Evolutionary conservation across 2,329 filamentous ascomycete species (phyloP).

Genomic region (Aureobasidium sp.): DNA sequence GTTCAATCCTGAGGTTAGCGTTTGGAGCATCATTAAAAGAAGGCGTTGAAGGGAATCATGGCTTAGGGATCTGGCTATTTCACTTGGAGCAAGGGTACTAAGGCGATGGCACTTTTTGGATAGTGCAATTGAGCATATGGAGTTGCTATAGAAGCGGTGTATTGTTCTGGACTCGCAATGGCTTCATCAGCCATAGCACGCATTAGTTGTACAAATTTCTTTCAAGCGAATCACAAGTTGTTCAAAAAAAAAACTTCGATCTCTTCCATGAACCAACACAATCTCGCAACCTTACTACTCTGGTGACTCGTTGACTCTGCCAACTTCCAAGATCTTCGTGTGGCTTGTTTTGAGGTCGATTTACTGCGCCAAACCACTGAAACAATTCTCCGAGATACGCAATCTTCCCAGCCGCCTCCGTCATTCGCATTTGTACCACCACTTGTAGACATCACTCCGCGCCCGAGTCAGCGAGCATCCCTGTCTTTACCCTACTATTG

Average conservation of each 20-base stretch:
- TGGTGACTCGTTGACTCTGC: background rate
- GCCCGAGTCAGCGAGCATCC: background rate
- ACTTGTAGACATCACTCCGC: background rate
- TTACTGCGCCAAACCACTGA: background rate
- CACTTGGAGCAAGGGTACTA: background rate
- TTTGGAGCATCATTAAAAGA: conserved; percentile 4
- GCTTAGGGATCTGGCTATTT: background rate
- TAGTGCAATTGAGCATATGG: background rate
- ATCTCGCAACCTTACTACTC: background rate
- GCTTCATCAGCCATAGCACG: conserved; percentile 1
- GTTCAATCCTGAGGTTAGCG: conserved; percentile 5
- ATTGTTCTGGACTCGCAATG: background rate
- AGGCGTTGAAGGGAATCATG: background rate
- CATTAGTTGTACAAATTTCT: conserved; percentile 5
- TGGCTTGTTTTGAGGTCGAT: conserved; percentile 4
- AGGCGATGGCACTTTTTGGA: background rate
- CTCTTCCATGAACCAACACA: background rate
- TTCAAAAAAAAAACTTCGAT: background rate
- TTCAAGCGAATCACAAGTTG: background rate
- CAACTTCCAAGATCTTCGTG: background rate
- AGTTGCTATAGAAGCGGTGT: background rate
- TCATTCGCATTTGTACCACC: background rate
- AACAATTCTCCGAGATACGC: conserved; percentile 6
- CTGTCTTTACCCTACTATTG: background rate
- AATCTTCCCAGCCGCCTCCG: conserved; percentile 5